Evolutionary conservation across 2,329 filamentous ascomycete genomes (phyloP), one percentile per base, ranked within the genome.

Genomic region (Phialophora macrospora): DNA sequence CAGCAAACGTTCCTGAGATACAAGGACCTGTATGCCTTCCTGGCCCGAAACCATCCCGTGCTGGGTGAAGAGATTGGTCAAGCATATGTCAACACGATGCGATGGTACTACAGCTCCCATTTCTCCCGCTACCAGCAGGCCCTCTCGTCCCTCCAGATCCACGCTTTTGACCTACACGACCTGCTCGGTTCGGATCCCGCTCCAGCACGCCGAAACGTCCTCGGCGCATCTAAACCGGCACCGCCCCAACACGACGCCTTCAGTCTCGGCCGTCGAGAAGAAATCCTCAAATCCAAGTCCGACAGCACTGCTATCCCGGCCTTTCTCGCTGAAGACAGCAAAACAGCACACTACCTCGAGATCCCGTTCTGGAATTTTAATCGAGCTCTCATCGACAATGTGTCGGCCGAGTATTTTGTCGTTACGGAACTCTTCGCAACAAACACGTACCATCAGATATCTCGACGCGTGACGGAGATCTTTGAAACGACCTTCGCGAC

Each of bases 31-130:
- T 99, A 89, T 77, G 84, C 87, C 5, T 99, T 98, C 74, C 83
- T 99, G 34, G 88, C 92, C 66, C 88, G 87, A 72, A 90, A 94
- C 70, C 93, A 98, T 73, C 82, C 90, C 0, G 84, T 87, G n/a
- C 86, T 99, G 5, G 92, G 92, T 8, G 89, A 93, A 60, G 92
- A 99, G 77, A 96, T 99, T 70, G 88, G 88, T 8, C 90, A 92
- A 75, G 95, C 96, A 3, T 99, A 99, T 74, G 89, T 96, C 80
- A 97, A 97, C 76, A 99, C 96, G 0, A 99, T 99, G 92, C 88
- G 93, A 60, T 99, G 95, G 95, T 99, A 99, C 75, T 98, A 98
- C 75, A 80, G 90, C 60, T 95, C 90, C 70, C 92, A 97, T 76
- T 99, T 99, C 75, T 88, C 87, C 3, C 88, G 94, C 38, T 99